These are phyloP conservation scores for Trifolium subterraneum DNA, from an alignment of 306 rosid species.

Conservation along the genomic window DNA sequence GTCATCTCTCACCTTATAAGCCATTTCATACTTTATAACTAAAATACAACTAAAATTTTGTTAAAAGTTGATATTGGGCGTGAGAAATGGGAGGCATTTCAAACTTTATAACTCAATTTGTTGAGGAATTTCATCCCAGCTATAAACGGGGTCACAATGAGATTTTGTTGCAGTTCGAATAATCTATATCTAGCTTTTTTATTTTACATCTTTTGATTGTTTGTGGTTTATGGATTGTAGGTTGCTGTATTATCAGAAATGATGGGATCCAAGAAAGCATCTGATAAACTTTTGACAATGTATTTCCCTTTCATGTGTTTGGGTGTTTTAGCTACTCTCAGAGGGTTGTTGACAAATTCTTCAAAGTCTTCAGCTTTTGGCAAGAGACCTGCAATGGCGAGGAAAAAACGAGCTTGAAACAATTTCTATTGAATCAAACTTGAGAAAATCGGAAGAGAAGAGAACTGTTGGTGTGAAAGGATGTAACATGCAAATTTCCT, in stretches of 20 bases:
- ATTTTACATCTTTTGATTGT: slow-evolving; percentile 6
- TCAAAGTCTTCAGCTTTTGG: slow-evolving; percentile 44
- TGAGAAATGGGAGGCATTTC: too few relatives aligned
- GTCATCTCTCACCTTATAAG: not conserved
- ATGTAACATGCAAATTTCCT: slow-evolving; percentile 29
- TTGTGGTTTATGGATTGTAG: slow-evolving; percentile 51
- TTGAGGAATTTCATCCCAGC: not conserved
- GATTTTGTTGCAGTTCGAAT: slow-evolving; percentile 18
- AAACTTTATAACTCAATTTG: not conserved
- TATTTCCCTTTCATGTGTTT: slow-evolving; percentile 69
- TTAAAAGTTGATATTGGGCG: not conserved
- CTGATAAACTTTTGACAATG: slow-evolving; percentile 55
- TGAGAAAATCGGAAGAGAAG: slow-evolving; percentile 28
- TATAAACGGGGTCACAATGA: slow-evolving; percentile 15
- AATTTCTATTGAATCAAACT: not conserved
- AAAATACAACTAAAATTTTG: not conserved
- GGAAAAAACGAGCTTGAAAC: slow-evolving; percentile 67
- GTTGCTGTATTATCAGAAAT: slow-evolving; percentile 64
- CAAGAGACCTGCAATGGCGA: slow-evolving; percentile 44
- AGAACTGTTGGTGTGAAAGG: slow-evolving; percentile 23
- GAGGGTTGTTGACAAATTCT: slow-evolving; percentile 63
- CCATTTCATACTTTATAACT: not conserved
- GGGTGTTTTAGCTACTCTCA: slow-evolving; percentile 57
- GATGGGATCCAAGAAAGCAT: slow-evolving; percentile 62
- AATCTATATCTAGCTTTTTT: slow-evolving; percentile 13